Conservation (phyloP, 495 filamentous ascomycete species). For the Xylaria venustula region DNA sequence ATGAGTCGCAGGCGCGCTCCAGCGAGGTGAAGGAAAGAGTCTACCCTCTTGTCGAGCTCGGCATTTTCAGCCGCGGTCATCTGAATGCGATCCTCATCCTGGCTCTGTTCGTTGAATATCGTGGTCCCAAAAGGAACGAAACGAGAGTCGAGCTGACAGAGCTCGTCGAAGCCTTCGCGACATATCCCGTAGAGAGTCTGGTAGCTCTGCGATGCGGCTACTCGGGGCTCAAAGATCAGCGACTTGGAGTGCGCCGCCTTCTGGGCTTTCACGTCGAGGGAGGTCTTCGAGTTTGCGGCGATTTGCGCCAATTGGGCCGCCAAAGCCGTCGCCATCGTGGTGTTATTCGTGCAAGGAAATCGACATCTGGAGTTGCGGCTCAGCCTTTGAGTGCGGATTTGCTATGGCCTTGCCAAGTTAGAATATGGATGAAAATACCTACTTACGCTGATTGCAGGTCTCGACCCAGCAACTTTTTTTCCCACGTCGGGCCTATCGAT, state of each 20-base stretch:
- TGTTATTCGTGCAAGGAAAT: background rate
- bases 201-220: conserved; percentile 82
- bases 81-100: conserved; percentile 76
- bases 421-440: background rate
- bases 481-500: conserved; percentile 11
- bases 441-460: background rate
- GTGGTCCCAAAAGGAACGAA: conserved; percentile 67
- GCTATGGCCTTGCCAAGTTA: background rate
- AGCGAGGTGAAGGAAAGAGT: conserved; percentile 76
- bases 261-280: conserved; percentile 85
- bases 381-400: background rate
- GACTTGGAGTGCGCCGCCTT: conserved; percentile 87
- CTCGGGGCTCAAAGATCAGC: conserved; percentile 78
- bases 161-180: conserved; percentile 81
- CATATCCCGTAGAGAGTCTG: conserved; percentile 85
- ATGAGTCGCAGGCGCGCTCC: conserved; percentile 74
- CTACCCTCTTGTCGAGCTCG: conserved; percentile 72
- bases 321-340: conserved; percentile 73
- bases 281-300: conserved; percentile 70
- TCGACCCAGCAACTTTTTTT: conserved; percentile 17
- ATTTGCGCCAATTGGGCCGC: conserved; percentile 79
- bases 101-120: conserved; percentile 90
- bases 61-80: conserved; percentile 79
- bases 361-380: conserved; percentile 4
- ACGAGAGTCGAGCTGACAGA: conserved; percentile 78